These are phyloP conservation scores for Talaromyces verruculosus DNA, from an alignment of 2,329 filamentous ascomycete species.

Conservation along the genomic window DNA sequence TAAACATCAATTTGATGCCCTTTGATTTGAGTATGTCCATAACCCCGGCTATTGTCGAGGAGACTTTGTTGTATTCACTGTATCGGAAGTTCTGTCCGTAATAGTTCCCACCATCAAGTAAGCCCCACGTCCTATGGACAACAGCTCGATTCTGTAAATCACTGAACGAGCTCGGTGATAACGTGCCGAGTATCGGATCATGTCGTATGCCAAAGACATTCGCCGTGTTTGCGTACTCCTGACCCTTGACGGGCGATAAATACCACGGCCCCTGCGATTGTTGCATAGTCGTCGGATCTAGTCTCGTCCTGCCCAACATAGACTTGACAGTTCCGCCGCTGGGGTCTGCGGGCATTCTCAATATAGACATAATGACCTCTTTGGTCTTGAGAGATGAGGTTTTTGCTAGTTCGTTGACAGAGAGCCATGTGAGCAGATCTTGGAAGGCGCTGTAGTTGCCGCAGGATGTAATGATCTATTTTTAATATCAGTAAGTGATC, in stretches of 20 bases:
- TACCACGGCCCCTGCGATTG: not conserved
- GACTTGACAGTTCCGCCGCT: conserved; percentile 67
- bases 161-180: not conserved
- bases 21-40: not conserved
- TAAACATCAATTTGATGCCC: not conserved
- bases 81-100: not conserved
- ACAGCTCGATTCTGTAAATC: not conserved
- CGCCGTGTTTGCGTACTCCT: not conserved
- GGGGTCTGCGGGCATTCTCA: conserved; percentile 40
- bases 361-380: conserved; percentile 19
- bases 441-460: conserved; percentile 63
- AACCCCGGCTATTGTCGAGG: not conserved
- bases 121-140: conserved; percentile 1
- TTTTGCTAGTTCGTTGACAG: conserved; percentile 55
- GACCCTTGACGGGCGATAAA: not conserved
- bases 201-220: not conserved
- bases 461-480: conserved; percentile 58
- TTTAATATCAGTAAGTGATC: not conserved
- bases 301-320: conserved; percentile 49
- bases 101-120: not conserved
- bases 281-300: not conserved
- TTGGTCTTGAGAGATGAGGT: conserved; percentile 12
- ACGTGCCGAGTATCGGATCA: not conserved
- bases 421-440: conserved; percentile 54
- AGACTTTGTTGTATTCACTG: conserved; percentile 1